Evolutionary conservation across 768 basidiomycete genomes (phyloP).

Genomic region (Leccinum broughii): DNA sequence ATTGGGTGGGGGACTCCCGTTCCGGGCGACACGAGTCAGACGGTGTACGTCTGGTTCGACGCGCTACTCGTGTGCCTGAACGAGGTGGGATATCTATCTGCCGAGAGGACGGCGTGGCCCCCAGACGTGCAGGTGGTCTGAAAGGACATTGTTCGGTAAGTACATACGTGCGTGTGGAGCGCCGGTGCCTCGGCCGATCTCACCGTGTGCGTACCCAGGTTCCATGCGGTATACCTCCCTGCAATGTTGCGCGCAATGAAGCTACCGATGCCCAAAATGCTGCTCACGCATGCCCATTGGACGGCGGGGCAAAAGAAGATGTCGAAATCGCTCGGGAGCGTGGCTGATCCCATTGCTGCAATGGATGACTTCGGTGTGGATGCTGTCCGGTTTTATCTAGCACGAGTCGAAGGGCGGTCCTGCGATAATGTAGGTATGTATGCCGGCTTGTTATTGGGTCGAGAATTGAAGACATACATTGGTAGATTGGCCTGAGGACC

Average conservation of each 20-base stretch:
- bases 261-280: constrained; percentile 49
- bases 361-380: constrained; percentile 74
- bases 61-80: constrained; percentile 84
- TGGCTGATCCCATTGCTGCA: constrained; percentile 74
- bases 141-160: constrained; percentile 83
- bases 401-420: constrained; percentile 76
- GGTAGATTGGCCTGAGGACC: constrained; percentile 72
- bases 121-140: constrained; percentile 86
- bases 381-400: constrained; percentile 77
- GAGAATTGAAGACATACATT: background rate
- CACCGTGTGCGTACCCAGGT: constrained; percentile 39
- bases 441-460: background rate
- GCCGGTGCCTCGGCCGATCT: background rate
- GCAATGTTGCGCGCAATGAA: constrained; percentile 76
- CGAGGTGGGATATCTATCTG: constrained; percentile 59
- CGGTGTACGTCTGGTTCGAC: constrained; percentile 95
- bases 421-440: constrained; percentile 70
- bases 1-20: constrained; percentile 86
- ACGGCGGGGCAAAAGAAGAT: constrained; percentile 82
- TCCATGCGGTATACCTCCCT: constrained; percentile 87
- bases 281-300: constrained; percentile 83
- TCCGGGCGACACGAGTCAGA: constrained; percentile 74
- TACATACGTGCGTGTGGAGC: background rate
- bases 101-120: constrained; percentile 57
- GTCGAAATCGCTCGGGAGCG: constrained; percentile 88